Evolutionary conservation across 768 basidiomycete species (phyloP), one percentile per base, ranked within the genome.

Genomic region (Leccinum sublutescens): DNA sequence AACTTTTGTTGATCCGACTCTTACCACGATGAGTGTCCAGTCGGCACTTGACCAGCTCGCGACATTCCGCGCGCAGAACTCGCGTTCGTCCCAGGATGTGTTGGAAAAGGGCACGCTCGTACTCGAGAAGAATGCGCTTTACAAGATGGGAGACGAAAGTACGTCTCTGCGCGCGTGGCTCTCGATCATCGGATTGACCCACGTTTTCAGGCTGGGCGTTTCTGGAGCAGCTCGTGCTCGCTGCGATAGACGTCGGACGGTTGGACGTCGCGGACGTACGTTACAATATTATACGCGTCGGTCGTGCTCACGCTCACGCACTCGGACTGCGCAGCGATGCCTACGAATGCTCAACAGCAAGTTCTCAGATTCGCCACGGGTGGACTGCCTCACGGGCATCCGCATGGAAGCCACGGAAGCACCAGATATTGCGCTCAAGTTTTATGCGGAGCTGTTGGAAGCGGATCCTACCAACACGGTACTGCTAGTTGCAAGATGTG

Each of bases 351-450:
- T 95, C 19, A 68, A 75, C 17, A 75, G 80, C 54, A 85, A 84
- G 72, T 95, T 95, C 67, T 87, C 88, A 1, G 83, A 76, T 29
- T 95, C 93, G 1, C 88, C 90, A 19, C 84, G 95, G 21, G 88
- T 93, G 2, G 85, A 89, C 38, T 82, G 86, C 21, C 82, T 97
- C 21, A 79, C 82, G 25, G 94, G 95, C 1, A 86, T 93, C 59
- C 79, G 90, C 57, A 80, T 90, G 74, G 94, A 96, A 68, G 85
- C 83, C 0, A 80, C 81, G 0, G 85, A 86, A 49, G 64, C 83
- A 4, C 76, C 84, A 1, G 81, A 82, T 0, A 75, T 75, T 2
- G 89, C 84, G 0, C 76, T 91, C 33, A 72, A 78, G 53, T 89
- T 82, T 70, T 96, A 89, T 63, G 78, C 86, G 31, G 71, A 73